These are phyloP conservation scores for Yamadazyma nakazawae DNA, from an alignment of 805 yeast species.

Conservation along the genomic window DNA sequence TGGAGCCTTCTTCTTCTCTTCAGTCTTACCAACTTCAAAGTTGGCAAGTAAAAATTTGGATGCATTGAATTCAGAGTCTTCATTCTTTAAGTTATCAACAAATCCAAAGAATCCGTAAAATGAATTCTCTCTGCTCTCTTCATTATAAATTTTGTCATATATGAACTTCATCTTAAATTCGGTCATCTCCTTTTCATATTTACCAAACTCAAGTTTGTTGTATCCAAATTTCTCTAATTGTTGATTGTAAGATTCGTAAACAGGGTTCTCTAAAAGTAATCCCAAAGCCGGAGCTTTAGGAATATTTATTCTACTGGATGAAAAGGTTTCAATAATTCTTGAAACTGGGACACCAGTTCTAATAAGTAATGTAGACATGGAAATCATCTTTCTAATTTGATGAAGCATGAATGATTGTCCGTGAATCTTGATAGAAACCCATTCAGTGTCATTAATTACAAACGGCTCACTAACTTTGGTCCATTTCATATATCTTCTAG, in stretches of 20 bases:
- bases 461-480: conserved; percentile 83
- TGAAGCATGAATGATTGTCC: conserved; percentile 98
- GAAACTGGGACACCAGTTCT: conserved; percentile 81
- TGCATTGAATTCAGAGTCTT: conserved; percentile 51
- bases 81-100: conserved; percentile 66
- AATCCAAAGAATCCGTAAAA: conserved; percentile 89
- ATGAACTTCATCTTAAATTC: conserved; percentile 83
- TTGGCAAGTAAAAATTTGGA: conserved; percentile 56
- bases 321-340: conserved; percentile 76
- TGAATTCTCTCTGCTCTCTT: conserved; percentile 83
- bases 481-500: conserved; percentile 76
- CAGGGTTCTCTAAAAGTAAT: conserved; percentile 83
- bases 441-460: conserved; percentile 89
- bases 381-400: conserved; percentile 97
- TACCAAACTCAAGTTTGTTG: conserved; percentile 65
- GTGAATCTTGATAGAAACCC: conserved; percentile 94
- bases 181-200: conserved; percentile 68
- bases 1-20: conserved; percentile 9
- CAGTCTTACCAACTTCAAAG: conserved; percentile 19
- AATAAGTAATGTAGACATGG: conserved; percentile 84
- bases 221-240: conserved; percentile 73
- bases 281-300: conserved; percentile 99
- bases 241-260: conserved; percentile 79
- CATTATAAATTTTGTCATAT: conserved; percentile 88
- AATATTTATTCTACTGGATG: conserved; percentile 70